Evolutionary conservation across 2,329 filamentous ascomycete species (phyloP), one percentile per base, ranked within the genome.

Genomic region (Talaromyces sp.): DNA sequence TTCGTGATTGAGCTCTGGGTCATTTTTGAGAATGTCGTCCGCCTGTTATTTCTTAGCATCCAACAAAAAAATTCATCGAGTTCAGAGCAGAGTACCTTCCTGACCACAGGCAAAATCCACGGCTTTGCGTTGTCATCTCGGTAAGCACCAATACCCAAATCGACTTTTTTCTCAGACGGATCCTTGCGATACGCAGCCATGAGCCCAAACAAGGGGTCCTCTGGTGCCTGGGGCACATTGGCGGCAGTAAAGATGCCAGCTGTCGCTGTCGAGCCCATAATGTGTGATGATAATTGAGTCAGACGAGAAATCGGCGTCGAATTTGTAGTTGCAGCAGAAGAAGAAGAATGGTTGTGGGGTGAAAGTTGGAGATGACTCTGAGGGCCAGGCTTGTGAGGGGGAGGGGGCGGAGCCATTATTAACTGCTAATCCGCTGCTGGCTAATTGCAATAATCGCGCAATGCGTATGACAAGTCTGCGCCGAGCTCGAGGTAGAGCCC

Each of bases 61-160:
- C 27, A 66, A 25, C 43, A 47, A 11, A 25, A 37, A 8, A 19
- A 11, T n/a, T 8, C 5, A 49, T 22, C 50, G 58, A 43, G 60
- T 22, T 58, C 19, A 11, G 13, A 35, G n/a, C 1, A 19, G 22
- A 3, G 39, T 66, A 96, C 94, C 91, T 96, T 96, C 82, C 92
- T 96, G 68, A 98, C 94, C 2, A 98, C 94, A 22, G 95, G 94
- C 68, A 99, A 82, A 68, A 99, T 89, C 95, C 95, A 99, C 3
- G 95, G 95, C 83, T 98, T 98, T 67, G 93, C 94, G 76, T 93
- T 90, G 81, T 98, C 85, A 75, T 97, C 95, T 77, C 95, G 87
- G 81, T 99, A 99, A 66, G 95, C 95, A 72, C 95, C 95, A 82
- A 98, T 86, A 77, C 95, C 93, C 80, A 99, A 81, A 81, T 99